A percentile compares a stretch with the other conserved stretches of the same genome.
These are phyloP conservation scores for Ceratobasidium sp. DNA, from an alignment of 1,284 basidiomycete genomes.

Conservation along the genomic window DNA sequence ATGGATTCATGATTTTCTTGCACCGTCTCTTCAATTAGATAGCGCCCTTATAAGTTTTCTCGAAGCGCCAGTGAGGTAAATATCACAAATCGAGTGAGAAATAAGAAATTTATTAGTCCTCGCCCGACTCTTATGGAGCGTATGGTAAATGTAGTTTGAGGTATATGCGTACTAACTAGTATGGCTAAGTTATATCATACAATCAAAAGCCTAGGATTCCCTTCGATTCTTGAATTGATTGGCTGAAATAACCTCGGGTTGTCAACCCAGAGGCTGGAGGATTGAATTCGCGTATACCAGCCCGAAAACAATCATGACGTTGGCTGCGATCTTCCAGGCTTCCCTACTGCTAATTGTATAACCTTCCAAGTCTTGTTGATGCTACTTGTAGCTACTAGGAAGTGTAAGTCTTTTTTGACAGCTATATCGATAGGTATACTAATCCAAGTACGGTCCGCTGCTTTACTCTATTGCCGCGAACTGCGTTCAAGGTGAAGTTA, in stretches of 20 bases:
- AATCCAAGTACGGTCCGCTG: constrained; percentile 43
- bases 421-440: constrained; percentile 53
- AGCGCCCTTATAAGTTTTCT: too few relatives aligned
- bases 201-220: constrained; percentile 53
- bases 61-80: constrained; percentile 45
- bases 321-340: constrained; percentile 63
- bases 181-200: constrained; percentile 62
- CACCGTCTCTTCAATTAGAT: too few relatives aligned
- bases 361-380: too few relatives aligned
- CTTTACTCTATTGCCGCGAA: too few relatives aligned
- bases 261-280: constrained; percentile 58
- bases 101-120: constrained; percentile 49
- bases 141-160: constrained; percentile 46
- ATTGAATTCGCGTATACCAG: constrained; percentile 68
- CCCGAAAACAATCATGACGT: constrained; percentile 56
- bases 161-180: too few relatives aligned
- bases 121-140: constrained; percentile 56
- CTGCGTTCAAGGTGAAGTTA: too few relatives aligned
- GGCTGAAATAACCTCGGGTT: constrained; percentile 49
- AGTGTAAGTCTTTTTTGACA: too few relatives aligned
- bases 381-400: too few relatives aligned
- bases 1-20: too few relatives aligned
- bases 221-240: constrained; percentile 57
- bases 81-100: constrained; percentile 38
- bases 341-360: constrained; percentile 63